Evolutionary conservation across 1,284 basidiomycete genomes (phyloP).

Genomic region (Apiotrichum brassicae): DNA sequence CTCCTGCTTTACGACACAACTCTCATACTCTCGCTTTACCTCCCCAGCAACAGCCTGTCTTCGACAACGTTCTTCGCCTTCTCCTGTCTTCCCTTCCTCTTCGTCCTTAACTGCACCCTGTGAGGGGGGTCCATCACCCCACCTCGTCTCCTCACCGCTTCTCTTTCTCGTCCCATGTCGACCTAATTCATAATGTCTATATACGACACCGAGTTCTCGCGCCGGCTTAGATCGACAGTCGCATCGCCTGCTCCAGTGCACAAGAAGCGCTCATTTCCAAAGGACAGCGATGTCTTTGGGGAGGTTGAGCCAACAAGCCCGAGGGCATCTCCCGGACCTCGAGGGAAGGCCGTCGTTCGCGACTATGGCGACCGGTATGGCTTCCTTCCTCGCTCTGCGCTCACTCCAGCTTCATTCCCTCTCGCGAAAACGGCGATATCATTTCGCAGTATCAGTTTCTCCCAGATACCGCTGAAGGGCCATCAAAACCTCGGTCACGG

Average conservation of each 20-base stretch:
- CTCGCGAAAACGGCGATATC: conserved; percentile 50
- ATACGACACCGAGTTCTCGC: conserved; percentile 37
- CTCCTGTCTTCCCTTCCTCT: too few relatives aligned
- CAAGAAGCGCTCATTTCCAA: conserved; percentile 1
- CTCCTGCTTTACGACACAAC: too few relatives aligned
- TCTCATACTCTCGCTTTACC: too few relatives aligned
- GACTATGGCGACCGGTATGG: conserved; percentile 47
- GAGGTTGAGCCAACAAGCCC: conserved; percentile 20
- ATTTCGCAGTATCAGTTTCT: conserved; percentile 51
- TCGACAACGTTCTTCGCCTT: too few relatives aligned
- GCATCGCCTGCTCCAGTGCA: conserved; percentile 12
- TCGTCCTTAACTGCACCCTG: too few relatives aligned
- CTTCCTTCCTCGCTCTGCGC: background rate
- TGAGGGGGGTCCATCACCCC: too few relatives aligned
- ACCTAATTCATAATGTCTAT: conserved; percentile 15
- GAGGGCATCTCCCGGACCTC: conserved; percentile 21
- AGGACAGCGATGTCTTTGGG: conserved; percentile 34
- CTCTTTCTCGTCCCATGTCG: conserved; percentile 6
- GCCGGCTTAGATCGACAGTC: conserved; percentile 26
- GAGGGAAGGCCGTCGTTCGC: conserved; percentile 33
- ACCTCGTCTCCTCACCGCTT: background rate
- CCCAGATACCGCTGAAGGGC: conserved; percentile 33
- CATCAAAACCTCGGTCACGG: conserved; percentile 29
- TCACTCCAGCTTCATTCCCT: conserved; percentile 51
- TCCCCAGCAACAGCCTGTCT: too few relatives aligned